Evolutionary conservation across 1,139 yeast genomes (phyloP).

Genomic region (Torulaspora pretoriensis): DNA sequence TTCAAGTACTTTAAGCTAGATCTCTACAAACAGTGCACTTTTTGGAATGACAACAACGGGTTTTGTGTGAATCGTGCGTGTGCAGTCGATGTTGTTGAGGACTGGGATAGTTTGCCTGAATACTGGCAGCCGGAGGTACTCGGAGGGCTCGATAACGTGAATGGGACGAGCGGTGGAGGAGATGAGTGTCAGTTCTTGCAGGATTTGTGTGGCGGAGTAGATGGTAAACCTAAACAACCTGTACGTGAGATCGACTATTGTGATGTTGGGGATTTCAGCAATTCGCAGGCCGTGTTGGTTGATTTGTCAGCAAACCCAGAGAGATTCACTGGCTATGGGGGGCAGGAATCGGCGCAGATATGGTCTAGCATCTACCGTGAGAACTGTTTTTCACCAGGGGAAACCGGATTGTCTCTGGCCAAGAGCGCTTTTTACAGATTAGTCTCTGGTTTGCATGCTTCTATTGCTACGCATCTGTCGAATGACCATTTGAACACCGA

Average conservation of each 20-base stretch:
- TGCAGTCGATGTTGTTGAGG: conserved; percentile 75
- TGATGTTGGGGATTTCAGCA: conserved; percentile 41
- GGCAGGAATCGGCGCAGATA: conserved; percentile 83
- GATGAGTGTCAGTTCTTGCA: conserved; percentile 38
- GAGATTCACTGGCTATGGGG: conserved; percentile 94
- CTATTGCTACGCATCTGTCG: conserved; percentile 89
- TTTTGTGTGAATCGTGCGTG: conserved; percentile 92
- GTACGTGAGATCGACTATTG: conserved; percentile 44
- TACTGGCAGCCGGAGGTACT: conserved; percentile 69
- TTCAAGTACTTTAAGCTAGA: conserved; percentile 86
- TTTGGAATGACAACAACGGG: conserved; percentile 72
- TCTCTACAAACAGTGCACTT: conserved; percentile 81
- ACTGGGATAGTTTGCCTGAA: conserved; percentile 67
- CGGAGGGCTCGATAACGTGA: conserved; percentile 52
- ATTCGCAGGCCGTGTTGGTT: conserved; percentile 65
- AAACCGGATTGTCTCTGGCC: conserved; percentile 60
- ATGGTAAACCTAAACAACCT: conserved; percentile 7
- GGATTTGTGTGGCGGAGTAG: conserved; percentile 25
- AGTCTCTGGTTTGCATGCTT: conserved; percentile 92
- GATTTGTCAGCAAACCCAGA: conserved; percentile 88
- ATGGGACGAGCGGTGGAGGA: conserved; percentile 35
- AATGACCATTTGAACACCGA: conserved; percentile 74
- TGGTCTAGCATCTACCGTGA: conserved; percentile 93
- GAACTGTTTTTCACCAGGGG: conserved; percentile 68
- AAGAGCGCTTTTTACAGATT: conserved; percentile 84